These are phyloP conservation scores for Auricularia sp. DNA, from an alignment of 768 basidiomycete genomes.

Conservation along the genomic window DNA sequence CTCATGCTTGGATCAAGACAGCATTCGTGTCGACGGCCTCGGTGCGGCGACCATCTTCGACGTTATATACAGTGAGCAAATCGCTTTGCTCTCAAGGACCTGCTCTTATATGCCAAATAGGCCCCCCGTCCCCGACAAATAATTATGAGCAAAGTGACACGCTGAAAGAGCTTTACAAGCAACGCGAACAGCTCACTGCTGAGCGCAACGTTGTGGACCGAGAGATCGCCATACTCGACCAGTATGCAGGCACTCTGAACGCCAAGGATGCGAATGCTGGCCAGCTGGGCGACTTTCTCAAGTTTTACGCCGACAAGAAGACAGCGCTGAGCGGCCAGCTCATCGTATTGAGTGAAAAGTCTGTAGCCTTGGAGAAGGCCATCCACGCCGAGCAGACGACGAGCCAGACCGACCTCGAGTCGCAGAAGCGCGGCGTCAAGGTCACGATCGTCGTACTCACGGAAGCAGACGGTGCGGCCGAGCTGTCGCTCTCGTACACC, in stretches of 20 bases:
- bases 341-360: conserved; percentile 28
- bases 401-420: conserved; percentile 4
- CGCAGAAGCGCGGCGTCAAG: conserved; percentile 13
- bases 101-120: neutral
- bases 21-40: conserved; percentile 43
- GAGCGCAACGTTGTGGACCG: conserved; percentile 23
- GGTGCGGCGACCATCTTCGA: conserved; percentile 41
- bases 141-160: neutral
- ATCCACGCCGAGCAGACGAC: conserved; percentile 27
- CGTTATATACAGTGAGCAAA: conserved; percentile 32
- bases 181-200: neutral
- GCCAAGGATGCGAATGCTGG: conserved; percentile 21
- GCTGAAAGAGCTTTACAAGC: conserved; percentile 1
- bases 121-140: conserved; percentile 21
- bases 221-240: conserved; percentile 32
- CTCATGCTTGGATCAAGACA: conserved; percentile 39
- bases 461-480: conserved; percentile 25
- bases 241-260: conserved; percentile 33
- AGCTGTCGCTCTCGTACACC: conserved; percentile 47
- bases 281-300: conserved; percentile 29
- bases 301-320: conserved; percentile 29
- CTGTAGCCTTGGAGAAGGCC: conserved; percentile 28
- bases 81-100: too few species aligned
- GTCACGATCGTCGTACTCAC: conserved; percentile 35
- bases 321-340: conserved; percentile 26